phyloP scores from a whole-genome alignment of 257 asterid genomes.

The Ocimum tenuiflorum region DNA sequence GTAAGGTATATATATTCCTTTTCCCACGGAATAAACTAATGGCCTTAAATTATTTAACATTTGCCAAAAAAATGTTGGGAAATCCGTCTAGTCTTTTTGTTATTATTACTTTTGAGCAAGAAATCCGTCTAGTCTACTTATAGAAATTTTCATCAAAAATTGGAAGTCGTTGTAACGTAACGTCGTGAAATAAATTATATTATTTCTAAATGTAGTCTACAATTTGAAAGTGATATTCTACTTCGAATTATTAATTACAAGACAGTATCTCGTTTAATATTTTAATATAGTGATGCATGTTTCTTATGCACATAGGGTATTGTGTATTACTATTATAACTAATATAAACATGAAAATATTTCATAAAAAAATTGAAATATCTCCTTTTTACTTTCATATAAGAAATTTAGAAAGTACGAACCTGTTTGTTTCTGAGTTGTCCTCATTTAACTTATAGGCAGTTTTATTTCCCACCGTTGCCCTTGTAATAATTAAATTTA shows the following conservation, averaged over 20 bases:
- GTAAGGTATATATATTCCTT: conserved; percentile 16
- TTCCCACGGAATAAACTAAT: background rate
- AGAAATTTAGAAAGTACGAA: background rate
- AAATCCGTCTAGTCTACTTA: too few species aligned
- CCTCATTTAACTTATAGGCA: background rate
- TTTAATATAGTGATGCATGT: background rate
- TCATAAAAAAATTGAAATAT: too few species aligned
- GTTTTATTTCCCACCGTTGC: background rate
- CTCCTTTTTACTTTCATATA: too few species aligned
- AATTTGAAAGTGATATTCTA: too few species aligned
- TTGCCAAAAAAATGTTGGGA: conserved; percentile 3
- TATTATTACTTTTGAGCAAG: too few species aligned
- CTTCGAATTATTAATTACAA: too few species aligned
- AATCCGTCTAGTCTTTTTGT: conserved; percentile 21
- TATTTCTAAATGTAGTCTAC: too few species aligned
- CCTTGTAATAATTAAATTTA: background rate
- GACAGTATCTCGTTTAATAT: background rate
- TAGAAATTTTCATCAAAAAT: background rate
- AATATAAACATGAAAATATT: too few species aligned
- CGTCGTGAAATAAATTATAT: too few species aligned
- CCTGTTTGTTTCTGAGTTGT: conserved; percentile 13
- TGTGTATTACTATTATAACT: too few species aligned
- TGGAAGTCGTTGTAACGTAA: too few species aligned
- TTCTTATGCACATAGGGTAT: too few species aligned
- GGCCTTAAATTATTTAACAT: background rate